Conservation (phyloP, 2,329 filamentous ascomycete species). For the Boeremia exigua region DNA sequence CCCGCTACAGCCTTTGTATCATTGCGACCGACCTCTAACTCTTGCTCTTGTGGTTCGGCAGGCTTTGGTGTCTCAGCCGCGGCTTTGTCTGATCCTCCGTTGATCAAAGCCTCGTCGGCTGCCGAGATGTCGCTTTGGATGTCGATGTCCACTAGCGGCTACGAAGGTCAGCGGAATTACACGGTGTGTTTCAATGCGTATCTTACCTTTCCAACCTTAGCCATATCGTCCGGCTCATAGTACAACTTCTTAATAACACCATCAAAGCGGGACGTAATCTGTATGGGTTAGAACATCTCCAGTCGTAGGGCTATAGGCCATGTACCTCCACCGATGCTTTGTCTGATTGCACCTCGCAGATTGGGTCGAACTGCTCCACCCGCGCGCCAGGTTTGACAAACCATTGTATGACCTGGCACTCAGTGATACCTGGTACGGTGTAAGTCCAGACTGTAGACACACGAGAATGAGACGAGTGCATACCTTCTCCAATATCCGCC, state of each 20-base stretch:
- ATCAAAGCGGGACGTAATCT: conserved; percentile 95
- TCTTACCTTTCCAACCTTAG: conserved; percentile 78
- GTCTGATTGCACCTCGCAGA: conserved; percentile 98
- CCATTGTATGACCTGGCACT: conserved; percentile 99
- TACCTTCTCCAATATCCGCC: conserved; percentile 86
- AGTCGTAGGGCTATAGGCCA: neutral
- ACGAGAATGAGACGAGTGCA: conserved; percentile 21
- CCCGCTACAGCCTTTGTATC: conserved; percentile 39
- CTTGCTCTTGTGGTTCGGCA: conserved; percentile 26
- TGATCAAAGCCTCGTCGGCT: conserved; percentile 59
- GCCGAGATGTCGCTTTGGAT: conserved; percentile 77
- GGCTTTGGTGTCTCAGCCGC: conserved; percentile 28
- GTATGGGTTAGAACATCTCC: conserved; percentile 13
- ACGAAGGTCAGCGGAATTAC: conserved; percentile 19
- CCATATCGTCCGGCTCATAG: conserved; percentile 96
- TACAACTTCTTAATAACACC: conserved; percentile 96
- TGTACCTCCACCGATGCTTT: conserved; percentile 74
- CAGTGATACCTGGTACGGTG: conserved; percentile 77
- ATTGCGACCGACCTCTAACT: conserved; percentile 40
- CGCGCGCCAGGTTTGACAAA: conserved; percentile 95
- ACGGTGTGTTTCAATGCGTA: no score
- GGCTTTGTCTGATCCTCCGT: conserved; percentile 41
- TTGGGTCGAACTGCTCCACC: conserved; percentile 96
- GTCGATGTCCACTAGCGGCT: conserved; percentile 93
- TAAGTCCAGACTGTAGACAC: neutral